These are phyloP conservation scores for Macadamia tetraphylla DNA, from an alignment of 164 flowering plant genomes.

Conservation along the genomic window DNA sequence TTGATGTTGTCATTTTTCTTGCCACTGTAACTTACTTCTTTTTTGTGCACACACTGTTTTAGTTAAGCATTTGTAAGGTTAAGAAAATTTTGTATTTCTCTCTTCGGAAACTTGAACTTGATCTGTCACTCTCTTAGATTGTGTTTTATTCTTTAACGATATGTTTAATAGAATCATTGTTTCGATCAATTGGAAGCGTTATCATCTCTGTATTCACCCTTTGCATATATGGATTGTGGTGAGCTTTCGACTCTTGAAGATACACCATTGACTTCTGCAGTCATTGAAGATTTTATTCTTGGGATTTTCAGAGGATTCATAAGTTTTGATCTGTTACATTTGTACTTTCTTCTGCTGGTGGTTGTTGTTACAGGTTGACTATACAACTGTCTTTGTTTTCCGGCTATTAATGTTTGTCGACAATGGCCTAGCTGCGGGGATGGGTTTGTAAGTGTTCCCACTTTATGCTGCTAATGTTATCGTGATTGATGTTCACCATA, in stretches of 20 bases:
- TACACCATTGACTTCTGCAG: no score
- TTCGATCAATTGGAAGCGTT: slow-evolving; percentile 77
- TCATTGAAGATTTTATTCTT: no score
- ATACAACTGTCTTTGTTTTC: slow-evolving; percentile 78
- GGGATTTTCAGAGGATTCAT: no score
- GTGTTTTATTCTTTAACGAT: slow-evolving; percentile 30
- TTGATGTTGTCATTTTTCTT: not conserved
- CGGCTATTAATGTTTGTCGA: slow-evolving; percentile 95
- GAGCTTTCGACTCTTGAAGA: slow-evolving; percentile 13
- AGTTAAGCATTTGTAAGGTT: no score
- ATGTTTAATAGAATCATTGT: slow-evolving; percentile 55
- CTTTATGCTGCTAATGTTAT: not conserved
- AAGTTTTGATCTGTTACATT: no score
- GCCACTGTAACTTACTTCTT: no score
- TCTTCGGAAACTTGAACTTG: not conserved
- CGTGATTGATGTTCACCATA: not conserved
- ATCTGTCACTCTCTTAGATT: not conserved
- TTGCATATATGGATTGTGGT: slow-evolving; percentile 99
- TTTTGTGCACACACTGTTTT: no score
- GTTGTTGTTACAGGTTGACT: slow-evolving; percentile 64
- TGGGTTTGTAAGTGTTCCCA: slow-evolving; percentile 80
- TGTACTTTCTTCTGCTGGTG: not conserved
- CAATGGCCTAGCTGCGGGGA: slow-evolving; percentile 91
- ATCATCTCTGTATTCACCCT: slow-evolving; percentile 75
- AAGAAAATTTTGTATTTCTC: not conserved